Conservation (phyloP, 2,329 filamentous ascomycete species). For the Fusarium stilboides region DNA sequence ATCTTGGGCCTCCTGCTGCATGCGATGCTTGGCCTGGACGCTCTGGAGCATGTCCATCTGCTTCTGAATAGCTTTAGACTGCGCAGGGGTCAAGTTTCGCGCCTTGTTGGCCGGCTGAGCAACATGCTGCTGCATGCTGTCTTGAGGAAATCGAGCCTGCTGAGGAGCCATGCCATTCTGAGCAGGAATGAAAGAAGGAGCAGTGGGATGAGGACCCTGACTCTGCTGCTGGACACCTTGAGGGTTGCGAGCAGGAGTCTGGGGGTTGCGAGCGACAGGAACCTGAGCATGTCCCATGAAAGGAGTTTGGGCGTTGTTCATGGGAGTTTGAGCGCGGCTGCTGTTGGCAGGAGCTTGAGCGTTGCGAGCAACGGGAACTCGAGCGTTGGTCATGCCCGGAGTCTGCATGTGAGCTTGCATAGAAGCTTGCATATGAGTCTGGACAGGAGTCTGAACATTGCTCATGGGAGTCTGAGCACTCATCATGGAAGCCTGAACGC, state of each 20-base stretch:
- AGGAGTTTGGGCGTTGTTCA: background rate
- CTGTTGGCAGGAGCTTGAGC: no score
- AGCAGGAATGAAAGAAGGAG: background rate
- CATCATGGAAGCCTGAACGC: background rate
- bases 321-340: background rate
- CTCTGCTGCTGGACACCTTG: background rate
- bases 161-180: slow-evolving; percentile 2
- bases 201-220: background rate
- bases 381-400: background rate
- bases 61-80: background rate
- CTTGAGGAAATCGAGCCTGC: background rate
- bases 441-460: background rate
- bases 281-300: background rate
- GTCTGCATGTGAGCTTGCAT: background rate
- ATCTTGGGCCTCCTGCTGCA: background rate
- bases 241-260: background rate
- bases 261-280: background rate
- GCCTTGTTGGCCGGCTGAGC: no score
- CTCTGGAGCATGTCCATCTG: background rate
- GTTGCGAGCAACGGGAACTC: no score
- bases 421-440: no score
- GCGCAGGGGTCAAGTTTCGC: background rate
- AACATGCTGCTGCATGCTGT: background rate
- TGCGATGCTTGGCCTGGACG: background rate
- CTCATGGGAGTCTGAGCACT: background rate